These are phyloP conservation scores for Penicillium griseofulvum DNA, from an alignment of 2,329 filamentous ascomycete genomes.

Conservation along the genomic window DNA sequence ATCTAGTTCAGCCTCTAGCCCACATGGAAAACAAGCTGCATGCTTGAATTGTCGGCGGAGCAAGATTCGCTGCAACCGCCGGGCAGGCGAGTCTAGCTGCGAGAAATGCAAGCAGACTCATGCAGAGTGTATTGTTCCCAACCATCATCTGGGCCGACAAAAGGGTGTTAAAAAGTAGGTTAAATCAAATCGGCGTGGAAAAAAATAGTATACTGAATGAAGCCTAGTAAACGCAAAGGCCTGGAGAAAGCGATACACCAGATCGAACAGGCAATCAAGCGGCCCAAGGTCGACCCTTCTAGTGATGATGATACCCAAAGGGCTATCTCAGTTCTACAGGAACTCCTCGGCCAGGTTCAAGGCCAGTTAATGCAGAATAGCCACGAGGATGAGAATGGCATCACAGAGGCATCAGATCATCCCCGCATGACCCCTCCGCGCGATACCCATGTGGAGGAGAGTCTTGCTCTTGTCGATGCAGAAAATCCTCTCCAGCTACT, in stretches of 20 bases:
- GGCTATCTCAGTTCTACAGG: conserved; percentile 47
- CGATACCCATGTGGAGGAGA: conserved; percentile 45
- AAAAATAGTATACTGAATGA: conserved; percentile 8
- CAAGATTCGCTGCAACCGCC: conserved; percentile 66
- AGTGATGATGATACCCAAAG: conserved; percentile 45
- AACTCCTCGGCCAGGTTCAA: conserved; percentile 51
- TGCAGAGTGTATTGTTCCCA: conserved; percentile 64
- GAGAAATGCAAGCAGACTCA: conserved; percentile 60
- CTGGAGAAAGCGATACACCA: conserved; percentile 72
- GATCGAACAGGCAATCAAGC: conserved; percentile 66
- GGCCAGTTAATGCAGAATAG: conserved; percentile 34
- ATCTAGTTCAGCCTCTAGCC: conserved; percentile 4
- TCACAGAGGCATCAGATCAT: conserved; percentile 33
- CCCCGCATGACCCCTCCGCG: conserved; percentile 22
- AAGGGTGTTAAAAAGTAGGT: conserved; percentile 73
- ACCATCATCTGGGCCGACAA: conserved; percentile 70
- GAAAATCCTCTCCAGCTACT: conserved; percentile 73
- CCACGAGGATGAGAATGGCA: conserved; percentile 27
- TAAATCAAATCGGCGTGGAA: conserved; percentile 20
- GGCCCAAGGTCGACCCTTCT: conserved; percentile 50
- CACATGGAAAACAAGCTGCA: conserved; percentile 45
- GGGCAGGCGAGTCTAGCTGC: conserved; percentile 53
- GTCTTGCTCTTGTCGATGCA: conserved; percentile 65
- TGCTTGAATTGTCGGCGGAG: conserved; percentile 64
- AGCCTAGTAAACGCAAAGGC: conserved; percentile 65